Base-by-base conservation (phyloP, 768 basidiomycete genomes). In the Pleurotus salmoneostramineus region DNA sequence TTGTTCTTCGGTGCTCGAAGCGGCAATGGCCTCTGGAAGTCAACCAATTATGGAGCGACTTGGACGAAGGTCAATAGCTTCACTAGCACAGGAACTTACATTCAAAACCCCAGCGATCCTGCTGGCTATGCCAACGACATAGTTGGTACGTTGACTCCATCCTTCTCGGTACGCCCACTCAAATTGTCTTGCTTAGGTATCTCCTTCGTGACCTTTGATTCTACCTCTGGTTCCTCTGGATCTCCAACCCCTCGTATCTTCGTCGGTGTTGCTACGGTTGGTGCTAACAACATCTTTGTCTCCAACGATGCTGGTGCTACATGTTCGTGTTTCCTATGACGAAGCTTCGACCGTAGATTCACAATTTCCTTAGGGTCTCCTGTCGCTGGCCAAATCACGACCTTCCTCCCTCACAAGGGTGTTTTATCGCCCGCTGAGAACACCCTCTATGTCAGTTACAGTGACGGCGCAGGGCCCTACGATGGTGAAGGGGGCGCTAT, bases 1-100 rank as follows among this genome's bases (percentile, higher is more conserved):
- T 65, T 88, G 4, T 85, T 76, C 69, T 85, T 86, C 57, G 85
- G 85, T 59, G 83, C 85, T 5, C 75, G 82, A 35, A 80, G 80
- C 58, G 86, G 87, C 5, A 76, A 86, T 48, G 86, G 87, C 4
- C 72, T 88, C 12, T 87, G 81, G 80, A 87, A 85, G 65, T 86
- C 84, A 3, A 83, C 81, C 0, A 71, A 87, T 62, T 83, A 71
- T 56, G 86, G 84, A 3, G 69, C 62, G 1, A 81, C 80, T 1
- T 87, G 86, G 86, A 69, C 77, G 6, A 74, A 86, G 58, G 82
- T 87, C 14, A 73, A 80, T 4, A 73, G 71, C 57, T 83, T 88
- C 64, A 80, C 85, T 1, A 82, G 76, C 63, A 76, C 76, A 48
- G 87, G 84, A 83, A 64, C 45, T 69, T 69, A 12, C 37, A 0